Evolutionary conservation across 129 eudicot genomes (phyloP).

Genomic region (Lonicera japonica): DNA sequence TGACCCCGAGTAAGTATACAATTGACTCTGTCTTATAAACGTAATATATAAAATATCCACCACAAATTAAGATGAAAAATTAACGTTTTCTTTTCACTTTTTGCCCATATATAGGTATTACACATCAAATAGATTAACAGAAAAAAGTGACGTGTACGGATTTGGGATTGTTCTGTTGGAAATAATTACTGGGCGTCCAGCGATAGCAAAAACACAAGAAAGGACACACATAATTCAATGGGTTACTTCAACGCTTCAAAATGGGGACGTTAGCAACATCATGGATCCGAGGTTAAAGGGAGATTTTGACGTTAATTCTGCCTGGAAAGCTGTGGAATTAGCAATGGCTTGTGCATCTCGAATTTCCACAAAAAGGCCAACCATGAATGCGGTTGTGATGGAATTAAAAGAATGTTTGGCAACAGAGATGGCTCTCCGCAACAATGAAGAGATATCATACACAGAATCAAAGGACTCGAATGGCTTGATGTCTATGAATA

Average conservation of each 20-base stretch:
- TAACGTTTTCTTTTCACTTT: too few species aligned
- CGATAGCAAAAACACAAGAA: background rate
- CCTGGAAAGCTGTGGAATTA: slow-evolving; percentile 16
- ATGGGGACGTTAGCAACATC: slow-evolving; percentile 10
- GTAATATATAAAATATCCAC: too few species aligned
- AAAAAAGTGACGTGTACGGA: slow-evolving; percentile 16
- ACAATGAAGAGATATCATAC: too few species aligned
- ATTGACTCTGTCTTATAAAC: background rate
- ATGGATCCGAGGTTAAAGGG: slow-evolving; percentile 19
- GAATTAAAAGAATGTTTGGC: slow-evolving; percentile 22
- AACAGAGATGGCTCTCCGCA: background rate
- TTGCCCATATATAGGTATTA: slow-evolving; percentile 3
- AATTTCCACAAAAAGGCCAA: slow-evolving; percentile 18
- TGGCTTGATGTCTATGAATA: background rate
- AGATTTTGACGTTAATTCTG: slow-evolving; percentile 12
- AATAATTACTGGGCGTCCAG: slow-evolving; percentile 18
- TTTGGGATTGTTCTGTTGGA: slow-evolving; percentile 14
- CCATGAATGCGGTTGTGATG: slow-evolving; percentile 23
- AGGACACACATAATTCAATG: slow-evolving; percentile 11
- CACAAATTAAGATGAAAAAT: too few species aligned
- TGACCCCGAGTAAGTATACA: slow-evolving; percentile 54
- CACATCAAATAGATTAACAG: background rate
- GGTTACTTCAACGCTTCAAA: slow-evolving; percentile 4
- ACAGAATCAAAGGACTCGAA: background rate
- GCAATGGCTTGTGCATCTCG: slow-evolving; percentile 15